These are phyloP conservation scores for Gossypium aridum DNA, from an alignment of 441 rosid species.

Conservation along the genomic window DNA sequence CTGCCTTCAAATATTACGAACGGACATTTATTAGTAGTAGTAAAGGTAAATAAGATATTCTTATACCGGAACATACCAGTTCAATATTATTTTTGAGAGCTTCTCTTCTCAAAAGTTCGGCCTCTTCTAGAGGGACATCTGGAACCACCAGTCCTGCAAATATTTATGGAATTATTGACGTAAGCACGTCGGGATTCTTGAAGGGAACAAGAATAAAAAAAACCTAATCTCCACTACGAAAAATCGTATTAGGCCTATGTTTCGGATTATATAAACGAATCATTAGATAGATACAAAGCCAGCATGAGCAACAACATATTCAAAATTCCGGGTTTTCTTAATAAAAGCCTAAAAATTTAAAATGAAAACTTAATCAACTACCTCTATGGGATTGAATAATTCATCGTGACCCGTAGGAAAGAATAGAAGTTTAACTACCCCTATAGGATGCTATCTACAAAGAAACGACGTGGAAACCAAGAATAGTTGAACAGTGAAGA, in stretches of 20 bases:
- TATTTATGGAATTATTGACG: neutral
- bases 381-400: neutral
- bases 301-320: neutral
- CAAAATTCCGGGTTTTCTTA: neutral
- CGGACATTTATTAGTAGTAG: neutral
- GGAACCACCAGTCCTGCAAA: constrained; percentile 87
- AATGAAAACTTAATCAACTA: neutral
- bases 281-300: neutral
- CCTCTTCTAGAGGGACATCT: constrained; percentile 92
- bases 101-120: constrained; percentile 59
- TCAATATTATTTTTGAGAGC: constrained; percentile 66
- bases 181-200: neutral
- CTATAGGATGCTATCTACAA: neutral
- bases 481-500: neutral
- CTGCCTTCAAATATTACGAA: neutral
- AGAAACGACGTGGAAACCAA: neutral
- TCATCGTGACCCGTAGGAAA: neutral
- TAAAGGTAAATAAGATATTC: neutral
- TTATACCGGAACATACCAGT: constrained; percentile 35
- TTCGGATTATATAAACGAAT: neutral
- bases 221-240: neutral
- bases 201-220: neutral
- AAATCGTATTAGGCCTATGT: neutral
- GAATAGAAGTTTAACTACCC: neutral
- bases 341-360: neutral